Percentiles rank a stretch among this genome's conserved stretches.
Evolutionary conservation across 805 yeast species (phyloP).

Genomic region (Kazachstania africana): DNA sequence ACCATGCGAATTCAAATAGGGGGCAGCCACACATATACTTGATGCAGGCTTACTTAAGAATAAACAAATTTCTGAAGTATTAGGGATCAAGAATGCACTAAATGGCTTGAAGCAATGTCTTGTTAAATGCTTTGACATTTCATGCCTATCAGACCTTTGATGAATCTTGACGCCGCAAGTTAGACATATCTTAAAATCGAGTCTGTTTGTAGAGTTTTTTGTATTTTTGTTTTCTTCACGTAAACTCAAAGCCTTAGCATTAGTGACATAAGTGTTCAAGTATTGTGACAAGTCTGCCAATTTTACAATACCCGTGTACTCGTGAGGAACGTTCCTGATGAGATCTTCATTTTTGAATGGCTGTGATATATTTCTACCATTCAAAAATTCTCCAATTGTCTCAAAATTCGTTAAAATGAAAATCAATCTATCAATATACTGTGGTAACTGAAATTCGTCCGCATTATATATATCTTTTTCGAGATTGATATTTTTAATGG

Average conservation of each 20-base stretch:
- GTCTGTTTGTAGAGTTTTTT: conserved; percentile 23
- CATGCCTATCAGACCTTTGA: conserved; percentile 21
- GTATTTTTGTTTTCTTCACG: conserved; percentile 22
- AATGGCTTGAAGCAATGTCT: conserved; percentile 24
- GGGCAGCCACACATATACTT: conserved; percentile 38
- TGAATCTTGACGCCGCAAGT: conserved; percentile 34
- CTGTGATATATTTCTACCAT: not conserved
- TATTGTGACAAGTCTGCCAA: conserved; percentile 41
- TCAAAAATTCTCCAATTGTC: not conserved
- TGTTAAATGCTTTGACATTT: conserved; percentile 21
- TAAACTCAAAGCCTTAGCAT: conserved; percentile 18
- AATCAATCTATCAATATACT: conserved; percentile 9
- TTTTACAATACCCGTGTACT: conserved; percentile 44
- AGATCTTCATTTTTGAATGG: conserved; percentile 8
- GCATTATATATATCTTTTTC: conserved; percentile 4
- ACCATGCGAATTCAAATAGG: conserved; percentile 66
- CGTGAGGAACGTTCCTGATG: conserved; percentile 20
- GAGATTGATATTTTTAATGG: conserved; percentile 15
- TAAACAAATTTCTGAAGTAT: conserved; percentile 24
- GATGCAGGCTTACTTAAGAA: conserved; percentile 25
- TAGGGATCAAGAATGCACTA: conserved; percentile 29
- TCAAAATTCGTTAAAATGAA: conserved; percentile 1
- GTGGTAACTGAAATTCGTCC: conserved; percentile 1
- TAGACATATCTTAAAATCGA: conserved; percentile 36
- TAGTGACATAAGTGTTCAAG: conserved; percentile 29